phyloP scores from a whole-genome alignment of 176 grass and related monocot species.

The Zoysia pacifica region DNA sequence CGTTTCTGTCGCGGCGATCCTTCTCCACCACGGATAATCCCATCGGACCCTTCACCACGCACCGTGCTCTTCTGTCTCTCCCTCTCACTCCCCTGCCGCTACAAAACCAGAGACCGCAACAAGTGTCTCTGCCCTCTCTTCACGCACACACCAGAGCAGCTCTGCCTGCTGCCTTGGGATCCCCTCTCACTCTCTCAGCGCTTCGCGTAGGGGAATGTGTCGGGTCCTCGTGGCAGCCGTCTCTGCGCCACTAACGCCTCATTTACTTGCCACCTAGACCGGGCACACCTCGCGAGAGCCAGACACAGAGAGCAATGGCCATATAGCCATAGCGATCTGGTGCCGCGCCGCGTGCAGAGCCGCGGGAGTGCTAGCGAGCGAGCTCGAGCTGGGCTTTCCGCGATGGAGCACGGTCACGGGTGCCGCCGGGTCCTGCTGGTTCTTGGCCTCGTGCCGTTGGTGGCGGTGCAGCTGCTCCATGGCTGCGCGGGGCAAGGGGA shows the following conservation, averaged over 20 bases:
- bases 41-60: no score
- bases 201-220: slow-evolving; percentile 52
- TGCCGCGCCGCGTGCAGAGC: neutral
- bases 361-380: neutral
- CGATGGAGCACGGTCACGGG: neutral
- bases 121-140: no score
- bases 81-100: no score
- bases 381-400: neutral
- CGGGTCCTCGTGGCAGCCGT: neutral
- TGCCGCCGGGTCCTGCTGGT: neutral
- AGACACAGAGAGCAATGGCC: neutral
- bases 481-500: slow-evolving; percentile 32
- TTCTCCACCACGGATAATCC: no score
- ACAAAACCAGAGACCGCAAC: neutral
- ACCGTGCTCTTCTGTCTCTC: no score
- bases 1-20: no score
- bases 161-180: slow-evolving; percentile 40
- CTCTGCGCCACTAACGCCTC: slow-evolving; percentile 17
- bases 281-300: slow-evolving; percentile 16
- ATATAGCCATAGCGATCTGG: neutral
- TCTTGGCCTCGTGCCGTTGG: neutral
- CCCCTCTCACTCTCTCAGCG: slow-evolving; percentile 1
- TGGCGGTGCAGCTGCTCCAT: neutral
- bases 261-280: slow-evolving; percentile 41
- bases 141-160: neutral